phyloP scores from a whole-genome alignment of 495 filamentous ascomycete species.

The Xylona heveae region DNA sequence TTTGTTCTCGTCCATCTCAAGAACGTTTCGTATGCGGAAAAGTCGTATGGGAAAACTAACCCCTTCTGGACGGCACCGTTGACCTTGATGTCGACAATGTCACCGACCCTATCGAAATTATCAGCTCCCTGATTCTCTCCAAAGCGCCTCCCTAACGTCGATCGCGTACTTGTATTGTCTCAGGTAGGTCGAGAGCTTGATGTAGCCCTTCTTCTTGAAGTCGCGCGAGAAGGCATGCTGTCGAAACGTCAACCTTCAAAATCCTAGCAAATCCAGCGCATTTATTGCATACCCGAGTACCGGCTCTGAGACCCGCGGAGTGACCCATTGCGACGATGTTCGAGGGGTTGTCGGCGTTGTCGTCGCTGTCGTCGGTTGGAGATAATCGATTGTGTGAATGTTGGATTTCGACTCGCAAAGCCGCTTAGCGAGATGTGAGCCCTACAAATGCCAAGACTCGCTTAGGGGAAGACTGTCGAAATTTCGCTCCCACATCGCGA shows the following conservation, averaged over 20 bases:
- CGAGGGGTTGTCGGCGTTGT: background rate
- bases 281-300: conserved; percentile 49
- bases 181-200: conserved; percentile 78
- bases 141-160: conserved; percentile 5
- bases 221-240: conserved; percentile 80
- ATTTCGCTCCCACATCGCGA: conserved; percentile 1
- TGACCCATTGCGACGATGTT: conserved; percentile 68
- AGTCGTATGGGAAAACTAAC: conserved; percentile 29
- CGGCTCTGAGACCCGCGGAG: conserved; percentile 79
- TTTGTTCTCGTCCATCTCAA: conserved; percentile 1
- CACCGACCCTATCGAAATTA: conserved; percentile 53
- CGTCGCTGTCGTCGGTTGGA: conserved; percentile 2
- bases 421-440: too few species aligned
- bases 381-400: too few species aligned
- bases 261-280: background rate
- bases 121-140: conserved; percentile 9
- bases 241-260: conserved; percentile 7
- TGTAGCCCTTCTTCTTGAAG: conserved; percentile 86
- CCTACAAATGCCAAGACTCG: too few species aligned
- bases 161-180: conserved; percentile 60
- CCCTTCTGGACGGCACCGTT: conserved; percentile 98
- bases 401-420: too few species aligned
- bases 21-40: conserved; percentile 1
- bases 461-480: too few species aligned
- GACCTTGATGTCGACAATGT: conserved; percentile 90